phyloP scores from a whole-genome alignment of 1,284 basidiomycete species.

The Chondrostereum purpureum region DNA sequence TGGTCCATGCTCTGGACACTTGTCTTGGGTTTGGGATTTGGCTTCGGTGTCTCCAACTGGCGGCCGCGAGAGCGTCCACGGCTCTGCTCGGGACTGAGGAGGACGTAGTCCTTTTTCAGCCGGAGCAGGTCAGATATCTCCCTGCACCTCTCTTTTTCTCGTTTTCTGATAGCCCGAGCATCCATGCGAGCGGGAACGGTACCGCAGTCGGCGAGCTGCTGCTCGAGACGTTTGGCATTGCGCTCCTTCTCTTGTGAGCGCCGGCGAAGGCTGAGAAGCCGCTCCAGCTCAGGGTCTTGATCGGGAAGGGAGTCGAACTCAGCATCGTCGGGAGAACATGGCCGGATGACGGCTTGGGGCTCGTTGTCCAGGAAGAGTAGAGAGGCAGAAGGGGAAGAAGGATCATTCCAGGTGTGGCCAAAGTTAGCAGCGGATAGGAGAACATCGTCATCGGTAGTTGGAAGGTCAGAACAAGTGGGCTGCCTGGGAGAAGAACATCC shows the following conservation, averaged over 20 bases:
- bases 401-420: not conserved
- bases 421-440: not conserved
- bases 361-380: not conserved
- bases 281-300: not conserved
- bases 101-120: not conserved
- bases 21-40: not conserved
- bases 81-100: not conserved
- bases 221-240: not conserved
- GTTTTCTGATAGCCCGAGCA: not conserved
- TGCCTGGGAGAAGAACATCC: constrained; percentile 4
- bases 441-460: not conserved
- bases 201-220: not conserved
- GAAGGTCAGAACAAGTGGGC: not conserved
- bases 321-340: not conserved
- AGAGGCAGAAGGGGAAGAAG: not conserved
- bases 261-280: not conserved
- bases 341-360: too few species aligned
- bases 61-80: not conserved
- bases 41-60: not conserved
- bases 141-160: not conserved
- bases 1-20: not conserved
- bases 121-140: not conserved
- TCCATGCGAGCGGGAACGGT: not conserved
- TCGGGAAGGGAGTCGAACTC: not conserved
- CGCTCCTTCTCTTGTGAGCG: not conserved